Percentiles rank a stretch among this genome's conserved stretches.
phyloP scores from a whole-genome alignment of 805 yeast genomes.

The Pichia heedii region DNA sequence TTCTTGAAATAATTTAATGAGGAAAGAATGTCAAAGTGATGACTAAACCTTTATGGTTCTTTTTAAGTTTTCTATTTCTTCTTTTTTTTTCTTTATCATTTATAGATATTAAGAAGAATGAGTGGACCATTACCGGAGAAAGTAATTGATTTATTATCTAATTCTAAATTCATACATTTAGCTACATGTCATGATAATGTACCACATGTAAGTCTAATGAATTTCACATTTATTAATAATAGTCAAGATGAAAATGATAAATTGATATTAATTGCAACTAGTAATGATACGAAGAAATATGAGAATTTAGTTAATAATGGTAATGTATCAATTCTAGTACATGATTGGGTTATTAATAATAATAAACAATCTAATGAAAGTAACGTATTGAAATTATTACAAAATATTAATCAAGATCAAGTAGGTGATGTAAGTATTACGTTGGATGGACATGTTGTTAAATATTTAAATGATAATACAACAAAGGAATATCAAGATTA shows the following conservation, averaged over 20 bases:
- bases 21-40: too few species aligned
- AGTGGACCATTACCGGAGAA: conserved; percentile 23
- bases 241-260: neutral
- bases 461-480: conserved; percentile 35
- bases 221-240: conserved; percentile 56
- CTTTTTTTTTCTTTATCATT: too few species aligned
- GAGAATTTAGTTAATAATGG: conserved; percentile 63
- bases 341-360: conserved; percentile 70
- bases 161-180: conserved; percentile 67
- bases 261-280: conserved; percentile 60
- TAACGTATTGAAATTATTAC: conserved; percentile 48
- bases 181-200: conserved; percentile 62
- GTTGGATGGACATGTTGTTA: conserved; percentile 57
- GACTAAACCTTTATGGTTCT: too few species aligned
- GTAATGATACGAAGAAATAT: conserved; percentile 63
- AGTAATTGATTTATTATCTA: conserved; percentile 39
- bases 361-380: conserved; percentile 17
- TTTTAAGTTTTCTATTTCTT: too few species aligned
- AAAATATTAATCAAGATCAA: conserved; percentile 72
- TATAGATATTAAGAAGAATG: neutral
- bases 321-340: conserved; percentile 72
- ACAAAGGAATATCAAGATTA: conserved; percentile 49
- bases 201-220: conserved; percentile 91
- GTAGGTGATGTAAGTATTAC: conserved; percentile 77
- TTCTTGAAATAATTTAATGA: too few species aligned